A percentile compares a stretch with the other conserved stretches of the same genome.
Evolutionary conservation across 176 grass and related monocot genomes (phyloP).

Genomic region (Oropetium thomaeum): DNA sequence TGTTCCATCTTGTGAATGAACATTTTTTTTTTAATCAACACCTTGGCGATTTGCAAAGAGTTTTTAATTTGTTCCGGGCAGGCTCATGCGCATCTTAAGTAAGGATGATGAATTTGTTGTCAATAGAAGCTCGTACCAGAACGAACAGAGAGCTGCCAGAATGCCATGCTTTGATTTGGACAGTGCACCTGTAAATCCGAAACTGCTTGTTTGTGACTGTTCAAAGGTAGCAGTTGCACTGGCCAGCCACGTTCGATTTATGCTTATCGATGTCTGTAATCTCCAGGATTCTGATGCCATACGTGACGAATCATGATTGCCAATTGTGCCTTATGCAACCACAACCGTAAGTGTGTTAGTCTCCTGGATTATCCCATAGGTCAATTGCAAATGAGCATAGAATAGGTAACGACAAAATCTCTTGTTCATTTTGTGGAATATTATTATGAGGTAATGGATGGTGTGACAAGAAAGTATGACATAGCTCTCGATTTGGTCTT

Average conservation of each 20-base stretch:
- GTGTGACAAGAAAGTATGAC: not conserved
- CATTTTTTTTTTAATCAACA: not conserved
- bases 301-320: not conserved
- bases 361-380: slow-evolving; percentile 5
- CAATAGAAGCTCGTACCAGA: not conserved
- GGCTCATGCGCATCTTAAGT: not conserved
- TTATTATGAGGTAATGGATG: not conserved
- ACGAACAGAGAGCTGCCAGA: not conserved
- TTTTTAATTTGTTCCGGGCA: slow-evolving; percentile 1
- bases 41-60: no score
- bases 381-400: not conserved
- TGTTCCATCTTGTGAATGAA: not conserved
- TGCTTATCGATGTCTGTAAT: not conserved
- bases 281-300: not conserved
- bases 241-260: not conserved
- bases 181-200: not conserved
- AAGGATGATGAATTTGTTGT: not conserved
- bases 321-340: not conserved
- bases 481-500: not conserved
- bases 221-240: not conserved
- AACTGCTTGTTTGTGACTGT: not conserved
- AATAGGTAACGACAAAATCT: not conserved
- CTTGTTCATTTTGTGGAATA: not conserved
- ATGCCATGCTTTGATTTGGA: not conserved
- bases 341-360: not conserved